Conservation (phyloP, 2,329 filamentous ascomycete species). For the Amauroascus verrucosus region DNA sequence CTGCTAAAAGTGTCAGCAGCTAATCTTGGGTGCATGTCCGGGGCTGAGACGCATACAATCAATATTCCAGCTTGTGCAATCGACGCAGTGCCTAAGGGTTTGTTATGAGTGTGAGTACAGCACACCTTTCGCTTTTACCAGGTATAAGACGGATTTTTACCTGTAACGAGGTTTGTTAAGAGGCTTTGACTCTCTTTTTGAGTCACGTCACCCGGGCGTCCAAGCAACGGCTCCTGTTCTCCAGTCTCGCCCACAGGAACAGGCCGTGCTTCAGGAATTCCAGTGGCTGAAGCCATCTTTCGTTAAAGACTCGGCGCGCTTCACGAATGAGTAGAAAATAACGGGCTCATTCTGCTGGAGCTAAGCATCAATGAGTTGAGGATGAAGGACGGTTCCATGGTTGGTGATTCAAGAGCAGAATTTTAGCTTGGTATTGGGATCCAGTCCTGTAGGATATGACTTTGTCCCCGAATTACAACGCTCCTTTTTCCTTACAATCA, state of each 20-base stretch:
- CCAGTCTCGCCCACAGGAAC: constrained; percentile 21
- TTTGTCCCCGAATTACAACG: too few species aligned
- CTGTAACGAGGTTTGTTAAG: constrained; percentile 61
- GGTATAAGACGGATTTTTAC: constrained; percentile 39
- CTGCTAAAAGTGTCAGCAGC: constrained; percentile 25
- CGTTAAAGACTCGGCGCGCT: neutral
- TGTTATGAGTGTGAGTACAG: neutral
- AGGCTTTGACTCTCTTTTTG: constrained; percentile 57
- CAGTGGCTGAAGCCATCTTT: constrained; percentile 58
- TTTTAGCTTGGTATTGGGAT: neutral
- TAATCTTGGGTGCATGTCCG: neutral
- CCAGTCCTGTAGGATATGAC: too few species aligned
- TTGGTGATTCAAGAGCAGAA: neutral
- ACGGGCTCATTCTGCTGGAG: neutral
- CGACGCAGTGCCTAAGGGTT: constrained; percentile 60
- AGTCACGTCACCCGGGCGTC: constrained; percentile 59
- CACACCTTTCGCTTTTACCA: neutral
- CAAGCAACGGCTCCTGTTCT: constrained; percentile 59
- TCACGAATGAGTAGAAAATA: neutral
- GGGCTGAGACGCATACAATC: constrained; percentile 44
- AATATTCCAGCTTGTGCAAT: constrained; percentile 69
- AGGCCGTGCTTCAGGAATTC: constrained; percentile 48
- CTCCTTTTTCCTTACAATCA: too few species aligned
- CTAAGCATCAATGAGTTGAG: neutral
- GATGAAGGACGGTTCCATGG: neutral